Base-by-base conservation (phyloP, 2,329 filamentous ascomycete genomes). In the Akanthomyces dipterigenus region DNA sequence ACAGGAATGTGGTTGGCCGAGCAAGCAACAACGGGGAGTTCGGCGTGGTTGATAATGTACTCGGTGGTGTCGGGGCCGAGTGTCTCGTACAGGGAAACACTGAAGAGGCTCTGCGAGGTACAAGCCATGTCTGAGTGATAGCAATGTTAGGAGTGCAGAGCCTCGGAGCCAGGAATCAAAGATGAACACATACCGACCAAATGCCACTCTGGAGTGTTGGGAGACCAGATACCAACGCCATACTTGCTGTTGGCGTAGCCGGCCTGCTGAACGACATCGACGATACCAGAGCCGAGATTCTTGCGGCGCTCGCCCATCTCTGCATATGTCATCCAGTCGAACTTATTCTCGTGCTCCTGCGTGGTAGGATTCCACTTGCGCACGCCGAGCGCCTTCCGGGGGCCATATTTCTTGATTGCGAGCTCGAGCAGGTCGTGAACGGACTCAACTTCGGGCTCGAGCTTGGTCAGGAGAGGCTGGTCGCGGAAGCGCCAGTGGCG, bases 61-160 rank as follows among this genome's bases (percentile, higher is more conserved):
- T 98, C 92, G 63, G 90, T 93, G 5, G 93, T 86, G 67, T 97
- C 91, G n/a, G 93, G 88, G 14, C 93, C 93, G 8, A 99, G 85
- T 14, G 93, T 97, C 75, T 98, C 95, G 79, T 99, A 99, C 57
- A 99, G 88, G 6, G 93, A 96, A 61, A 99, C 92, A 28, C 88
- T 90, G 77, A 83, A 98, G 34, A 98, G 84, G 11, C 88, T 86
- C 75, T 98, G 95, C 18, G 92, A 95, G 77, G 90, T 86, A 71
- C 90, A 88, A 45, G 86, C 95, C 70, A 98, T 78, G 79, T 98
- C 93, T 91, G 62, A 34, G 5, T 22, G 42, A 24, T 8, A 51
- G 12, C 16, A 26, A 7, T 28, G 55, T 64, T 43, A 64, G 63
- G 24, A 40, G 48, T 18, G 40, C 18, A 40, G n/a, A 28, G 26